Evolutionary conservation across 768 basidiomycete genomes (phyloP), one percentile per base, ranked within the genome.

Genomic region (Punctularia strigosozonata): DNA sequence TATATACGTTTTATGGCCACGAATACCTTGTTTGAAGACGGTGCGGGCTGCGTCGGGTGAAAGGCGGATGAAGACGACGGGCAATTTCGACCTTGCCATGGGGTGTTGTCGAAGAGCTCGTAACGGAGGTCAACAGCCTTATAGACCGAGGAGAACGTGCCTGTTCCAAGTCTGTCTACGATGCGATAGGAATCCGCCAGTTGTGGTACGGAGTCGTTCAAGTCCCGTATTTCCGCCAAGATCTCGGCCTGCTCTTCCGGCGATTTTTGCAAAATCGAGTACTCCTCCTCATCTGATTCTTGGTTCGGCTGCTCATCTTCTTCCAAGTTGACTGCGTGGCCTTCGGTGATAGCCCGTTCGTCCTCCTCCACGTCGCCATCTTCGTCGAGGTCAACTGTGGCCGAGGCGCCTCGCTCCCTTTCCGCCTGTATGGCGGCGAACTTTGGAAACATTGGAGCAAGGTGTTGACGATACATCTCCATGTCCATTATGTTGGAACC

Each of bases 81-180:
- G 1, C 74, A 71, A 49, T 83, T 81, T 33, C 62, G 57, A 1
- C 80, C 80, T 23, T 75, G 74, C 86, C 86, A 89, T 10, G 74
- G 65, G 4, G 57, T 47, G 49, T 89, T 87, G 55, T 85, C 71
- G 78, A 77, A 87, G 38, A 83, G 81, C 36, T 69, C 61, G 50
- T 83, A 75, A 42, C 69, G 60, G 13, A 83, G 50, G 57, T 99
- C 95, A 46, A 92, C 58, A 0, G 92, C 95, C 51, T 98, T 95
- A 71, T 97, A 99, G n/a, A 99, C 95, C 7, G 91, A 91, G 0
- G 94, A 97, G 62, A 99, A 99, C 1, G 94, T 99, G 13, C 94
- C 94, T 39, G 92, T 97, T 12, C 95, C 95, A 1, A 99, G 72
- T 1, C 92, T 74, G 61, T 97, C 94, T 25, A 97, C 57, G 25